Conservation (phyloP, 75 land plant species). For the Pinus tabuliformis region DNA sequence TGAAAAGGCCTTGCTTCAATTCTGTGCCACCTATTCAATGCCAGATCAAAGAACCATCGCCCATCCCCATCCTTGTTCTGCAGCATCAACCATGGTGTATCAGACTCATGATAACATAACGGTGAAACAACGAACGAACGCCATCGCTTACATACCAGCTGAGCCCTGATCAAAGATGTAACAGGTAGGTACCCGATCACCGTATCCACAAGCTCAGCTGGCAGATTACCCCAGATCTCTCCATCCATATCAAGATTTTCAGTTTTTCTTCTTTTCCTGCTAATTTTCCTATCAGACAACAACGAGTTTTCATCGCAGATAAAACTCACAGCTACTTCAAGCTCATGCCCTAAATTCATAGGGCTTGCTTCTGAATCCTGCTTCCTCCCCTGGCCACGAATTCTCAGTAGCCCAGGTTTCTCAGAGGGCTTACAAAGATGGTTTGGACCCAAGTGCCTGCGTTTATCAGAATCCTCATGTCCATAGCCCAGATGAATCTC, state of each 20-base stretch:
- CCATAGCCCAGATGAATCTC: neutral
- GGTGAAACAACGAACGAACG: neutral
- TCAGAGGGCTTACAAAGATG: neutral
- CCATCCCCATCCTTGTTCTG: slow-evolving; percentile 5
- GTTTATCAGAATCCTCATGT: too few relatives aligned
- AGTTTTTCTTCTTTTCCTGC: neutral
- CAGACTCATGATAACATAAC: neutral
- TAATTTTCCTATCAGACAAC: neutral
- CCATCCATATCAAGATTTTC: slow-evolving; percentile 15
- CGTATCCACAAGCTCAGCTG: slow-evolving; percentile 19
- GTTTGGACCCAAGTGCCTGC: neutral
- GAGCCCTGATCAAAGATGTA: slow-evolving; percentile 14
- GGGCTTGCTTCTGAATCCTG: neutral
- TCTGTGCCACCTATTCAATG: slow-evolving; percentile 6
- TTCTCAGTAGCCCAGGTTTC: neutral
- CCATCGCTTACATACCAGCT: slow-evolving; percentile 34
- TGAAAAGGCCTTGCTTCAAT: slow-evolving; percentile 5
- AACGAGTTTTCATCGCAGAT: neutral
- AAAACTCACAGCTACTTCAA: too few relatives aligned
- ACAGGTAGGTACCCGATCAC: slow-evolving; percentile 22
- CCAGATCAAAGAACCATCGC: slow-evolving; percentile 11
- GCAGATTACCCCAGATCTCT: slow-evolving; percentile 22
- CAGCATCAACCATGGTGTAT: slow-evolving; percentile 10
- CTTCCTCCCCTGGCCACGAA: neutral
- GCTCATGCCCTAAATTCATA: neutral